Evolutionary conservation across 75 land plant genomes (phyloP).

Genomic region (Cunninghamia lanceolata): DNA sequence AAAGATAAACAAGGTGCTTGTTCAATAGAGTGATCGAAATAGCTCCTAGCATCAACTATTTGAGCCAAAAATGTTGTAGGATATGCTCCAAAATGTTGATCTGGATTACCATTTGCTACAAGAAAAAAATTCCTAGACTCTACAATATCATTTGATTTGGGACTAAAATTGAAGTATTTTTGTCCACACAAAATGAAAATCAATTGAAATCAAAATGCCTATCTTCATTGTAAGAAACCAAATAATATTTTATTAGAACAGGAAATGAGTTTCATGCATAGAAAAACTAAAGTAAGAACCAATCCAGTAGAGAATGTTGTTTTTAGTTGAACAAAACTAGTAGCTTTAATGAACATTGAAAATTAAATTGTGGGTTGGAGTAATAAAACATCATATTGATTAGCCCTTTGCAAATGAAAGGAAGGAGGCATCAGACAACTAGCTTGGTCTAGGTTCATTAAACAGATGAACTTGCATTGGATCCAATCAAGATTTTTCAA

Average conservation of each 20-base stretch:
- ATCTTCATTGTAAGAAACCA: background rate
- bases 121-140: background rate
- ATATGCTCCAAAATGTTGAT: constrained; percentile 9
- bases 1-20: background rate
- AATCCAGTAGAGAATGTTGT: background rate
- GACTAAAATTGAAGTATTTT: background rate
- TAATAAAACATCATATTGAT: background rate
- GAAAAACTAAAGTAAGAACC: background rate
- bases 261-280: background rate
- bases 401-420: background rate
- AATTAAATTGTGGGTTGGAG: background rate
- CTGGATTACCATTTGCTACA: constrained; percentile 4
- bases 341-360: background rate
- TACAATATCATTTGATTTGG: background rate
- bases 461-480: background rate
- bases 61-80: background rate
- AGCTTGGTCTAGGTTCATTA: background rate
- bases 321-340: background rate
- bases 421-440: background rate
- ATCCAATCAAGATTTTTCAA: background rate
- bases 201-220: background rate
- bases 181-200: constrained; percentile 4
- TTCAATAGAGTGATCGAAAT: background rate
- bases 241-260: background rate
- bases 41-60: background rate